Conservation (phyloP, 306 rosid genomes). For the Lupinus albus region DNA sequence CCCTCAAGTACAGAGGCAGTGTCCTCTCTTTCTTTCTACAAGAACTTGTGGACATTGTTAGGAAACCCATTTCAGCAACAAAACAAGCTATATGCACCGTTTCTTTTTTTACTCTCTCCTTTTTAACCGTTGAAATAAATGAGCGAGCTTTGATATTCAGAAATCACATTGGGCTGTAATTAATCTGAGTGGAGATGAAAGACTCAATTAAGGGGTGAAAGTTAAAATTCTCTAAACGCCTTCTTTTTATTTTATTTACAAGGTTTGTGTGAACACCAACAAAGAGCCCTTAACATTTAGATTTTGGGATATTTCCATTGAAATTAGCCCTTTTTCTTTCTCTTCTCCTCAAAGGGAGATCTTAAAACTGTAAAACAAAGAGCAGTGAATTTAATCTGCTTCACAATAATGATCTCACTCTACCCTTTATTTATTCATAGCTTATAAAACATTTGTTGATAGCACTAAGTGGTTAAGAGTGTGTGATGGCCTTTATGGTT, state of each 20-base stretch:
- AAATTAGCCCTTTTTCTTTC: slow-evolving; percentile 38
- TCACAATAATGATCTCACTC: slow-evolving; percentile 25
- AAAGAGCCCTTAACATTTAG: too few species aligned
- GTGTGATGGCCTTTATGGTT: slow-evolving; percentile 63
- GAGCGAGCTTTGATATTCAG: too few species aligned
- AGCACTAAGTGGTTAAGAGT: slow-evolving; percentile 37
- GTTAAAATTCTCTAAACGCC: too few species aligned
- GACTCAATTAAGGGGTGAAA: too few species aligned
- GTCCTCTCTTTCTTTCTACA: slow-evolving; percentile 51
- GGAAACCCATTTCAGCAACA: slow-evolving; percentile 33
- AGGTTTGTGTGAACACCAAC: too few species aligned
- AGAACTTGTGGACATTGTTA: slow-evolving; percentile 27
- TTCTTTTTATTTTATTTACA: too few species aligned
- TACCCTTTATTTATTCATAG: slow-evolving; percentile 14
- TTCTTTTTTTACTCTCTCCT: neutral
- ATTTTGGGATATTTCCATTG: neutral
- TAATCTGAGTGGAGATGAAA: too few species aligned
- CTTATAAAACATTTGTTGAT: slow-evolving; percentile 1
- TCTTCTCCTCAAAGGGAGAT: slow-evolving; percentile 33
- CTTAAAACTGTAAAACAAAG: slow-evolving; percentile 23
- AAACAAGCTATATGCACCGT: slow-evolving; percentile 8
- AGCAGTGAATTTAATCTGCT: slow-evolving; percentile 19
- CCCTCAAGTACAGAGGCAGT: slow-evolving; percentile 48
- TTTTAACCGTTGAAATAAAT: slow-evolving; percentile 18
- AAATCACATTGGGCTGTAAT: too few species aligned